These are phyloP conservation scores for Candida tetrigidarum DNA, from an alignment of 1,139 yeast species.

Conservation along the genomic window DNA sequence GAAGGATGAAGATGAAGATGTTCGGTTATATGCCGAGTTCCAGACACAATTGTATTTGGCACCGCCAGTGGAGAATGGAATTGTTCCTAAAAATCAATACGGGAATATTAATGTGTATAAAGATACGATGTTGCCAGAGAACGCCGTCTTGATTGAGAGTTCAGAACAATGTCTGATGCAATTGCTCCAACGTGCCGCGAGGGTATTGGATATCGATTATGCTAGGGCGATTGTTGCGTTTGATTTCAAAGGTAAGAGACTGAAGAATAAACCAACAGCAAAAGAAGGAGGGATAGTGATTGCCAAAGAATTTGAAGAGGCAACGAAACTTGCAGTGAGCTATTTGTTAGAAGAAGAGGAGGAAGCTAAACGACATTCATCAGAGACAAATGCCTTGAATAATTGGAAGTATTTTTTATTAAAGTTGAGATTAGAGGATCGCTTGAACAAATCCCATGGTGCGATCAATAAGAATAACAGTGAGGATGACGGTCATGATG, in stretches of 20 bases:
- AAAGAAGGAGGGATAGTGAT: constrained; percentile 78
- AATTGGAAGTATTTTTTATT: constrained; percentile 77
- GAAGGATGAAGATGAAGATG: constrained; percentile 54
- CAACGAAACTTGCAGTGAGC: constrained; percentile 59
- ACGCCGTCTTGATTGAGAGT: constrained; percentile 61
- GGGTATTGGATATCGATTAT: constrained; percentile 68
- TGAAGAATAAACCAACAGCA: constrained; percentile 53
- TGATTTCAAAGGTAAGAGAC: constrained; percentile 55
- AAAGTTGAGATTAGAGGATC: constrained; percentile 70
- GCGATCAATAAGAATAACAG: constrained; percentile 30
- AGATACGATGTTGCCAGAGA: constrained; percentile 80
- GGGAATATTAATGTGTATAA: constrained; percentile 85
- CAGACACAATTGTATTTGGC: constrained; percentile 78
- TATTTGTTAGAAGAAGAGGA: constrained; percentile 59
- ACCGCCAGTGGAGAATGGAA: constrained; percentile 65
- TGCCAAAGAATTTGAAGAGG: constrained; percentile 65
- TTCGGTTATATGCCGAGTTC: constrained; percentile 66
- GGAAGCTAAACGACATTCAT: constrained; percentile 48
- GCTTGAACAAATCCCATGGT: constrained; percentile 73
- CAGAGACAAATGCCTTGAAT: constrained; percentile 57
- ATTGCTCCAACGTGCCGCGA: constrained; percentile 71
- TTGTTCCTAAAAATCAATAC: constrained; percentile 71
- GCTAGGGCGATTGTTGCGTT: constrained; percentile 91
- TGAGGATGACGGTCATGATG: constrained; percentile 21
- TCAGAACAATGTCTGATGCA: constrained; percentile 37